Evolutionary conservation across 805 yeast species (phyloP), one percentile per base, ranked within the genome.

Genomic region (Candida cerambycidarum): DNA sequence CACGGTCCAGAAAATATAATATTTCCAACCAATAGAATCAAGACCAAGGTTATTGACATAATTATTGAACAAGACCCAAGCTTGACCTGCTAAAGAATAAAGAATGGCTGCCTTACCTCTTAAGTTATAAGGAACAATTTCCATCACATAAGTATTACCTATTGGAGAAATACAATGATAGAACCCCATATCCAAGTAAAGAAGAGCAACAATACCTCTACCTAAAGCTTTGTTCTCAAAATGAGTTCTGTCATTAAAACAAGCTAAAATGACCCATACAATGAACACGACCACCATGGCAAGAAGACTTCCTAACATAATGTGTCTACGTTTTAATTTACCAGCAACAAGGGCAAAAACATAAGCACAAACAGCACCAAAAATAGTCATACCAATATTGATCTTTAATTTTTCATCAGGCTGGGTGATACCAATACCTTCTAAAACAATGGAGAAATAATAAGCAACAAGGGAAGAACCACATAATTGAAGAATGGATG

Each of bases 401-500:
- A 76, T 69, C 36, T 69, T 54, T 41, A 76, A 64, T 56, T 77
- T 76, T 38, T 59, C 57, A 40, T 57, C 57, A 18, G 65, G 61
- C 9, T 62, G 63, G 33, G 75, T 73, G 51, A 77, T 72, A 40
- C 83, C 82, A 53, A 78, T 74, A 16, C 76, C 67, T 42, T 58
- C 53, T 47, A 78, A 63, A 11, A 79, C 82, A 51, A 67, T 63
- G 43, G 66, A 59, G 48, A 76, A 61, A 55, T 76, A 76, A 63
- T 74, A 75, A 4, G 77, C 68, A 23, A 74, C 74, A 42, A 76
- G 56, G 37, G 76, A 76, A 50, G 72, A 74, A 50, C 80, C 80
- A 18, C 76, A 69, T 33, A 72, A 45, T 35, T 48, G 49, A 41
- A 41, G 39, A 30, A 48, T 24, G 11, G 29, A 18, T 12, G 49